Percentiles rank a stretch among this genome's conserved stretches.
These are phyloP conservation scores for Penicillium polonicum DNA, from an alignment of 2,329 filamentous ascomycete species.

Conservation along the genomic window DNA sequence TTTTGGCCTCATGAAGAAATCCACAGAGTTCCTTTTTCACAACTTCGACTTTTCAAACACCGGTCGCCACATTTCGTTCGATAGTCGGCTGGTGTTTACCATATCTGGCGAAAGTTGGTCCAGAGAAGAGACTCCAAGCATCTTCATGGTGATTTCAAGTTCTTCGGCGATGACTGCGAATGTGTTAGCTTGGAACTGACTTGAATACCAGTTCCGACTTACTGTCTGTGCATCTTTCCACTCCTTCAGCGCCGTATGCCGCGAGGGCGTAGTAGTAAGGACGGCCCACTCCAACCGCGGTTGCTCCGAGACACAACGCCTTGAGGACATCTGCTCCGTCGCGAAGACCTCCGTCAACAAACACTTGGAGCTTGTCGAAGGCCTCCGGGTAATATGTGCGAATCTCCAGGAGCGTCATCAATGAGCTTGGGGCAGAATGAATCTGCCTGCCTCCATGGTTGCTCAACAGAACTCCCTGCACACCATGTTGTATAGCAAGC, in stretches of 20 bases:
- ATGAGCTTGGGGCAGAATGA: conserved; percentile 48
- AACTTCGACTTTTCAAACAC: conserved; percentile 11
- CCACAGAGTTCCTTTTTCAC: background rate
- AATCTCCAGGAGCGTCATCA: conserved; percentile 52
- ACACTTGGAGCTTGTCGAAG: conserved; percentile 50
- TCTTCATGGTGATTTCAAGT: conserved; percentile 22
- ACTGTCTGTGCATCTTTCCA: conserved; percentile 20
- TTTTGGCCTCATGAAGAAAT: background rate
- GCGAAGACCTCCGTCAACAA: conserved; percentile 53
- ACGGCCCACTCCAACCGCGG: conserved; percentile 51
- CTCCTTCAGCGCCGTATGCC: conserved; percentile 23
- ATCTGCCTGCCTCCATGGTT: conserved; percentile 57
- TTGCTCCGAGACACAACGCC: conserved; percentile 52
- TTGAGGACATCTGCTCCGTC: conserved; percentile 56
- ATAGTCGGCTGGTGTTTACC: conserved; percentile 19
- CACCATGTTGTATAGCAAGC: conserved; percentile 16
- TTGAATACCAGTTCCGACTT: background rate
- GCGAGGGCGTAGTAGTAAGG: conserved; percentile 24
- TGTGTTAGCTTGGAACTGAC: background rate
- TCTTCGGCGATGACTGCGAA: conserved; percentile 16
- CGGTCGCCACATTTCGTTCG: conserved; percentile 23
- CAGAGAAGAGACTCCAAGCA: conserved; percentile 20
- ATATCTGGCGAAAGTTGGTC: conserved; percentile 17
- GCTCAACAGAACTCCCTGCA: conserved; percentile 51
- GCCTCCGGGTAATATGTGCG: conserved; percentile 50